These are phyloP conservation scores for Hibiscus trionum DNA, from an alignment of 345 rosid genomes.

Conservation along the genomic window DNA sequence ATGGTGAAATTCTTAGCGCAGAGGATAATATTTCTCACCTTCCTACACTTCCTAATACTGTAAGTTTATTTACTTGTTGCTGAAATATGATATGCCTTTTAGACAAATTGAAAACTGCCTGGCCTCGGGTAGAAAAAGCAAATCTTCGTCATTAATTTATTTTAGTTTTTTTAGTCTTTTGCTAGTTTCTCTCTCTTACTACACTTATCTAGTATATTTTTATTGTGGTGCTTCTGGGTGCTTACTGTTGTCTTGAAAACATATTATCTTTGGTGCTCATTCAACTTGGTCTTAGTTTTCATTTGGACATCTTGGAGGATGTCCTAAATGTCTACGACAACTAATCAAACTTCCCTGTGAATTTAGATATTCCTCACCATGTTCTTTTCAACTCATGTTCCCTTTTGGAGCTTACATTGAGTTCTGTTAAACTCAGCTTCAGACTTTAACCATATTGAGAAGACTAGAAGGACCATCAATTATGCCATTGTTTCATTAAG, in stretches of 20 bases:
- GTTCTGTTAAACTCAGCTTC: not conserved
- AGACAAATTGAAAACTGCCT: not conserved
- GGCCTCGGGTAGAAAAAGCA: not conserved
- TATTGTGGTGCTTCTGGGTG: not conserved
- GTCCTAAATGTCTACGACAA: not conserved
- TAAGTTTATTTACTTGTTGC: slow-evolving; percentile 31
- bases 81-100: not conserved
- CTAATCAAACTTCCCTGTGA: not conserved
- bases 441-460: not conserved
- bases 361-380: not conserved
- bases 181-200: not conserved
- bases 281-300: not conserved
- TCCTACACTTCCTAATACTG: slow-evolving; percentile 75
- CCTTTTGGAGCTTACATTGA: not conserved
- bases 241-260: not conserved
- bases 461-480: not conserved
- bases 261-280: not conserved
- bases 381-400: not conserved
- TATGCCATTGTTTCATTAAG: not conserved
- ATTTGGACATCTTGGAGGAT: not conserved
- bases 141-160: not conserved
- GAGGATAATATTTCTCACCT: slow-evolving; percentile 72
- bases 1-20: slow-evolving; percentile 47
- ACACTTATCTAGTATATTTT: not conserved
- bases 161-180: not conserved